Base-by-base conservation (phyloP, 2,329 filamentous ascomycete genomes). In the Leptographium wingfieldii region DNA sequence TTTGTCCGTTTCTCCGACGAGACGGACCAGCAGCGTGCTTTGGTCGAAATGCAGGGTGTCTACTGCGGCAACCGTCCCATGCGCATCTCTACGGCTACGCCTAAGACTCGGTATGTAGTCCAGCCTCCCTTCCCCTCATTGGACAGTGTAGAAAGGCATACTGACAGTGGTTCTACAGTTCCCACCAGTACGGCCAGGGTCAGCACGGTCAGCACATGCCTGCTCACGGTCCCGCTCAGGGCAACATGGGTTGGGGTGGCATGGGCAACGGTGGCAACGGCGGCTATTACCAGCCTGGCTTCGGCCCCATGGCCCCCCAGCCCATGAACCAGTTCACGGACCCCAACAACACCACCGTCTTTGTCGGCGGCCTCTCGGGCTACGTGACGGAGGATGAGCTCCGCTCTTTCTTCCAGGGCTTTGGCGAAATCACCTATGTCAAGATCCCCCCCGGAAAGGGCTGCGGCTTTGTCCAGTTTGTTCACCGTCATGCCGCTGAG, bases 401-500 rank as follows among this genome's bases (percentile, higher is more conserved):
- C n/a, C 90, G 94, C 64, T 96, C 92, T 0, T 99, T 99, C 83
- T 99, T 99, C 86, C 94, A 99, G 75, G 94, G 94, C 68, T 99
- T 99, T 65, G 94, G 94, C 63, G 94, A 99, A 73, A 99, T 99
- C 71, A 99, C 94, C 68, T 99, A 99, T 73, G 94, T 99, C 78
- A 99, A 99, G 85, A 99, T 99, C 62, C 94, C 94, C 59, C 92
- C 94, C 65, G 94, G 94, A 77, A 99, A 99, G 83, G 94, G 94
- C 67, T 99, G 94, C 70, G 94, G 94, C 61, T 99, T 99, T 71
- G 94, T 99, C 62, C 94, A 99, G 76, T 99, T 99, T 68, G 94
- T 99, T 60, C 94, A 99, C 78, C 91, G 94, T 66, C 94, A 99
- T 70, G 94, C 94, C 58, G 94, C 94, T 16, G 94, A 99, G 78